Percentiles rank a stretch among this genome's conserved stretches.
These are phyloP conservation scores for Leucocoprinus leucothites DNA, from an alignment of 768 basidiomycete genomes.

Conservation along the genomic window DNA sequence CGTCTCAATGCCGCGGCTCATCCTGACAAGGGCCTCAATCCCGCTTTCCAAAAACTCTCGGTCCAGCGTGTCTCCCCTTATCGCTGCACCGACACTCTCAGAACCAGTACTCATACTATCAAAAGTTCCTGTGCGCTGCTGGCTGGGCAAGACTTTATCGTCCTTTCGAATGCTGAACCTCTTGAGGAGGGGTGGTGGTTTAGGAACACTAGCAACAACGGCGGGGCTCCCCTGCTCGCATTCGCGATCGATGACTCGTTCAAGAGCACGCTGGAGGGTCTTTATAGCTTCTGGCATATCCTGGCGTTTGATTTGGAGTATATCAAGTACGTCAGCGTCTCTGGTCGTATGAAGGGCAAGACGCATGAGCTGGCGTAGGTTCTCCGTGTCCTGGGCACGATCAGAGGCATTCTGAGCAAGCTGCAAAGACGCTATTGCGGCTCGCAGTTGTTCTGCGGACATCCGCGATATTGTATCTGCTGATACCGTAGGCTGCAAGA, in stretches of 20 bases:
- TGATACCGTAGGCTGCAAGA: background rate
- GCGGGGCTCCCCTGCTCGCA: constrained; percentile 24
- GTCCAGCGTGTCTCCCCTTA: constrained; percentile 42
- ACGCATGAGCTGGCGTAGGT: constrained; percentile 58
- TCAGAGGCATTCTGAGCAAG: constrained; percentile 37
- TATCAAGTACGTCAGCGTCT: constrained; percentile 61
- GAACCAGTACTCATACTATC: constrained; percentile 21
- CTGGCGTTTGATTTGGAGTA: constrained; percentile 57
- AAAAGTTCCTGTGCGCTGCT: constrained; percentile 20
- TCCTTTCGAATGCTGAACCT: constrained; percentile 17
- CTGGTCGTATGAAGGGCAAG: constrained; percentile 52
- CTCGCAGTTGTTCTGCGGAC: constrained; percentile 18
- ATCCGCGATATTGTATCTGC: background rate
- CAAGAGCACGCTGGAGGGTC: constrained; percentile 60
- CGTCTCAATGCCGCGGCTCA: constrained; percentile 42
- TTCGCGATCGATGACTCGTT: constrained; percentile 35
- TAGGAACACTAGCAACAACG: background rate
- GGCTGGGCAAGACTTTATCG: background rate
- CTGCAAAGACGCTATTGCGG: constrained; percentile 24
- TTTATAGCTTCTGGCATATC: constrained; percentile 83
- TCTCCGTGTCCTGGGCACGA: constrained; percentile 46
- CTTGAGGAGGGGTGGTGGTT: constrained; percentile 7
- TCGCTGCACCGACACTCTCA: constrained; percentile 10
- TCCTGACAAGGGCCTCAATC: constrained; percentile 64
- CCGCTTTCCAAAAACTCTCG: constrained; percentile 70